Evolutionary conservation across 176 grass and related monocot species (phyloP).

Genomic region (Ensete glaucum): DNA sequence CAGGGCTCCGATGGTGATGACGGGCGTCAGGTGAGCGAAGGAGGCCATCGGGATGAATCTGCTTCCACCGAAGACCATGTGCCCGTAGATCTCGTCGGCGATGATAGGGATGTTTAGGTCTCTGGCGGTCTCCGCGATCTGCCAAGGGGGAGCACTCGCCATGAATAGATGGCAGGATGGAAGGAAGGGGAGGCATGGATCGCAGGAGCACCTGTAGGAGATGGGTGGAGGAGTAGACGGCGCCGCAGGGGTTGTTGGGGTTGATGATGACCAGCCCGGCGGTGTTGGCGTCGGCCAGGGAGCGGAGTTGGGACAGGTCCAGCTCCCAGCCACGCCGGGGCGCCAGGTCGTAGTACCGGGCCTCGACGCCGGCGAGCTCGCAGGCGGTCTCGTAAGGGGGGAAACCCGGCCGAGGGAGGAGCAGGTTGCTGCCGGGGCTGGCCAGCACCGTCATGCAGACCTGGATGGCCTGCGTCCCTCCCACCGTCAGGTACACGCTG

Average conservation of each 20-base stretch:
- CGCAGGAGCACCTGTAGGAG: slow-evolving; percentile 37
- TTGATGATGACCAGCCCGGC: slow-evolving; percentile 77
- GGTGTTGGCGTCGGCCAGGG: slow-evolving; percentile 33
- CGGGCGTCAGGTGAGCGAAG: slow-evolving; percentile 51
- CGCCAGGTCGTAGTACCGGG: slow-evolving; percentile 65
- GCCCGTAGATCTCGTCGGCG: slow-evolving; percentile 75
- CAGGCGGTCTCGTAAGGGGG: slow-evolving; percentile 63
- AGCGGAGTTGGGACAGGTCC: slow-evolving; percentile 36
- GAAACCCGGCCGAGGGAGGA: slow-evolving; percentile 75
- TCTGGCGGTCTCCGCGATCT: slow-evolving; percentile 75
- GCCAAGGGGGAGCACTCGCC: background rate
- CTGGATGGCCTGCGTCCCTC: slow-evolving; percentile 58
- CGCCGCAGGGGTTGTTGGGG: slow-evolving; percentile 80
- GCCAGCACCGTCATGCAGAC: slow-evolving; percentile 52
- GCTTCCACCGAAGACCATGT: slow-evolving; percentile 57
- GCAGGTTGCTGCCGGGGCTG: slow-evolving; percentile 39
- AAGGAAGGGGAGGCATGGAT: background rate
- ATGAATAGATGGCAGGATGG: background rate
- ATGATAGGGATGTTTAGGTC: slow-evolving; percentile 67
- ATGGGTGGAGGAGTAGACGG: slow-evolving; percentile 44
- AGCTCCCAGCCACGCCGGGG: slow-evolving; percentile 47
- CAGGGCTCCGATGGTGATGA: slow-evolving; percentile 66
- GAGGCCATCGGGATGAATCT: slow-evolving; percentile 69
- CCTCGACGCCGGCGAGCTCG: slow-evolving; percentile 52
- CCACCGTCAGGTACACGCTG: slow-evolving; percentile 59